A percentile compares a stretch with the other conserved stretches of the same genome.
Conservation (phyloP, 805 yeast genomes). For the Cyberlindnera euphorbiae region DNA sequence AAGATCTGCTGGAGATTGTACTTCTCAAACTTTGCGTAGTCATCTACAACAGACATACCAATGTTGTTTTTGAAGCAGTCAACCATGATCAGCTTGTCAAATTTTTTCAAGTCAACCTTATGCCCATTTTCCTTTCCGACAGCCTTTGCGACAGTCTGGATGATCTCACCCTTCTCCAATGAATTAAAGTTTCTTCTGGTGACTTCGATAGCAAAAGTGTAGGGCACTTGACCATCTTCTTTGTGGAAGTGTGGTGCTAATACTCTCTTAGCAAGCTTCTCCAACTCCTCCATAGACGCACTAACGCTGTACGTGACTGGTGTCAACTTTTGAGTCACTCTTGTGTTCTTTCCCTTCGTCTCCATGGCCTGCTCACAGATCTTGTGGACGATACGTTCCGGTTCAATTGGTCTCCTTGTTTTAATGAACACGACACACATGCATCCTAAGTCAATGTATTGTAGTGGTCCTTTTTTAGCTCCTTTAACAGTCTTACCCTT, state of each 20-base stretch:
- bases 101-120: conserved; percentile 72
- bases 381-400: conserved; percentile 61
- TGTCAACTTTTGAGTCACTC: conserved; percentile 72
- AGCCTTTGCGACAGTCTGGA: conserved; percentile 61
- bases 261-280: conserved; percentile 53
- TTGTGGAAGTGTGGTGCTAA: conserved; percentile 64
- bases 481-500: conserved; percentile 3
- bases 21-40: conserved; percentile 56
- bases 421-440: conserved; percentile 86
- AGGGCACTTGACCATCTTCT: conserved; percentile 31
- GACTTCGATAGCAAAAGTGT: conserved; percentile 75
- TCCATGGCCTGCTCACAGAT: conserved; percentile 58
- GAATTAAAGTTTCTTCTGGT: conserved; percentile 73
- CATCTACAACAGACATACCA: conserved; percentile 79
- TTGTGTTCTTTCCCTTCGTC: conserved; percentile 51
- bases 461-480: conserved; percentile 41
- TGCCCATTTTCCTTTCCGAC: conserved; percentile 72
- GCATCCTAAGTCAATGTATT: conserved; percentile 62
- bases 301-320: conserved; percentile 76
- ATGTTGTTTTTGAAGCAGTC: conserved; percentile 86
- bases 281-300: conserved; percentile 65
- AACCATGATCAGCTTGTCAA: conserved; percentile 72
- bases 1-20: conserved; percentile 81
- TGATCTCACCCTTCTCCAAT: conserved; percentile 67
- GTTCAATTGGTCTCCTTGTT: conserved; percentile 71